Evolutionary conservation across 208 protist species (phyloP).

Genomic region (Acanthamoeba triangularis): DNA sequence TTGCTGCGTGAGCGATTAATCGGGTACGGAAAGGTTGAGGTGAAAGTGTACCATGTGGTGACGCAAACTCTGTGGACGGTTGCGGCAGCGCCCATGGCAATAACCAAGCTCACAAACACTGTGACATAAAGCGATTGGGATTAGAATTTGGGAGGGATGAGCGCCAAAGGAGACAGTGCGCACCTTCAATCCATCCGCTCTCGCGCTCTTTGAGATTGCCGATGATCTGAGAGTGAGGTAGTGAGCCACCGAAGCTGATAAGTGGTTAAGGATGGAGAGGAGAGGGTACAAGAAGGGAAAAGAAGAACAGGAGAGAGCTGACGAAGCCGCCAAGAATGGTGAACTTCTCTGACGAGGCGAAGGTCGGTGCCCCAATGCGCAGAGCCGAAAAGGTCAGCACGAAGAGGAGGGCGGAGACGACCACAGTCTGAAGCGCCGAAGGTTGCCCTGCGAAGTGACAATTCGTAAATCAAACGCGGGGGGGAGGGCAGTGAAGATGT

Average conservation of each 20-base stretch:
- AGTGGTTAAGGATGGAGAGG: no score
- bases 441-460: conserved; percentile 72
- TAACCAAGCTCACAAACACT: conserved; percentile 53
- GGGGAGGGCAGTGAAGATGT: not conserved
- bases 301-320: conserved; percentile 83
- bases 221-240: conserved; percentile 48
- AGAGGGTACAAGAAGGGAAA: conserved; percentile 73
- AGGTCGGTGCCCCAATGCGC: conserved; percentile 35
- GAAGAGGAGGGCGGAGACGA: conserved; percentile 73
- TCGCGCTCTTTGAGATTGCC: conserved; percentile 78
- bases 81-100: conserved; percentile 77
- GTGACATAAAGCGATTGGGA: not conserved
- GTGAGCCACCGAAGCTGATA: not conserved
- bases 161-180: not conserved
- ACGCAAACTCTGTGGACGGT: conserved; percentile 64
- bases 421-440: not conserved
- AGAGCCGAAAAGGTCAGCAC: conserved; percentile 72
- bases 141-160: not conserved
- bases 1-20: not conserved
- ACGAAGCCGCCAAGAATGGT: conserved; percentile 81
- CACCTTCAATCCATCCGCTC: conserved; percentile 55
- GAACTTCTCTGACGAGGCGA: conserved; percentile 41
- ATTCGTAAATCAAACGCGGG: not conserved
- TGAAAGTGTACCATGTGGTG: conserved; percentile 26
- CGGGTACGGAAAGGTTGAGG: not conserved